Evolutionary conservation across 768 basidiomycete genomes (phyloP).

Genomic region (Lactarius vividus): DNA sequence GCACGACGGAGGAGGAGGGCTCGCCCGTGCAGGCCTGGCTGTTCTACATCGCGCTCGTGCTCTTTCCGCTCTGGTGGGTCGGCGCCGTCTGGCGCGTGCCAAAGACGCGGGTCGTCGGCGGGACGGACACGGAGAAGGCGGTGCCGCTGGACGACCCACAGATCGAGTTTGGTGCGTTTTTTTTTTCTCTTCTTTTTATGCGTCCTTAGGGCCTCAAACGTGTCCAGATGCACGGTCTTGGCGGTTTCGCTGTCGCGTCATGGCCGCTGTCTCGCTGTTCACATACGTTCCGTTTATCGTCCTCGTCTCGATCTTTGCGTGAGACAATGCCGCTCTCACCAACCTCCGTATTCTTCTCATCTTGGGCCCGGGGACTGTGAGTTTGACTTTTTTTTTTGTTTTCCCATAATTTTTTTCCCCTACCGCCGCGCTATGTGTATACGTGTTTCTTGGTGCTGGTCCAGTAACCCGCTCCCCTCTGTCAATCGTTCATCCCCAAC

Average conservation of each 20-base stretch:
- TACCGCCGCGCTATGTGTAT: background rate
- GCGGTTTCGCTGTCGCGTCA: constrained; percentile 72
- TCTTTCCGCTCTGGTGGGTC: constrained; percentile 64
- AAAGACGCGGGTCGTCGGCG: constrained; percentile 59
- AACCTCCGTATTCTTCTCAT: background rate
- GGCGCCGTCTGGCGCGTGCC: constrained; percentile 57
- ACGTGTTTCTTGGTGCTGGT: constrained; percentile 6
- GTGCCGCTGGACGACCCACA: constrained; percentile 78
- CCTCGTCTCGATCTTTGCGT: constrained; percentile 62
- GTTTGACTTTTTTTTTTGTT: background rate
- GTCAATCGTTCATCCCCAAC: constrained; percentile 4
- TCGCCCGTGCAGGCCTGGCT: constrained; percentile 69
- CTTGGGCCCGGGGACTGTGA: constrained; percentile 14
- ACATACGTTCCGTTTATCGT: constrained; percentile 81
- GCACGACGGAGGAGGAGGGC: constrained; percentile 49
- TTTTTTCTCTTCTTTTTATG: background rate
- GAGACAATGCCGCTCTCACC: background rate
- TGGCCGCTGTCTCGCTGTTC: constrained; percentile 63
- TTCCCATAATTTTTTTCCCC: background rate
- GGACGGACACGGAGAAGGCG: constrained; percentile 56
- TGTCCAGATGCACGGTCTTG: constrained; percentile 65
- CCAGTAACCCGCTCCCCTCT: background rate
- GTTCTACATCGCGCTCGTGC: constrained; percentile 70
- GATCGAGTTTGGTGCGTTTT: constrained; percentile 64
- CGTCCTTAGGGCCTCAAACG: constrained; percentile 2